A percentile compares a stretch with the other conserved stretches of the same genome.
Evolutionary conservation across 2,329 filamentous ascomycete species (phyloP).

Genomic region (Raffaelea arxii): DNA sequence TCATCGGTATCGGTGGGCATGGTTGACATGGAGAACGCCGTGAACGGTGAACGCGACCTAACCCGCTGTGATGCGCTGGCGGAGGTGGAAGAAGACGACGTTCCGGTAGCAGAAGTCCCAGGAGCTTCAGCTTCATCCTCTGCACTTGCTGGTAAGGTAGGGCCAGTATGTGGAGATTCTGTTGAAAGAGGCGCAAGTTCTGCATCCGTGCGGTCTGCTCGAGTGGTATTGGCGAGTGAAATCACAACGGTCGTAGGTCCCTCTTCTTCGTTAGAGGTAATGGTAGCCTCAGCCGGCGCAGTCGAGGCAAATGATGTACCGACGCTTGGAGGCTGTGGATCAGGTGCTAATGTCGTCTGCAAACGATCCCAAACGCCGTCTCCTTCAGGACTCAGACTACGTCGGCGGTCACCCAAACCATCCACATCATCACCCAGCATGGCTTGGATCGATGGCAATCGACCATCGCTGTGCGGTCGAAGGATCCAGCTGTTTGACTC

Average conservation of each 20-base stretch:
- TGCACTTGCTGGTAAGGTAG: too few species aligned
- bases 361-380: conserved; percentile 70
- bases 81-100: conserved; percentile 7
- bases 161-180: too few species aligned
- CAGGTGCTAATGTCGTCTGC: conserved; percentile 68
- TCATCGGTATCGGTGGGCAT: conserved; percentile 3
- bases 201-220: too few species aligned
- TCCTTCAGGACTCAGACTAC: conserved; percentile 66
- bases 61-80: conserved; percentile 8
- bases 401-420: conserved; percentile 74
- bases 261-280: neutral
- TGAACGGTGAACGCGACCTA: conserved; percentile 11
- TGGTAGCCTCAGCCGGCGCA: conserved; percentile 35
- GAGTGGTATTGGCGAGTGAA: neutral
- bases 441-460: conserved; percentile 4
- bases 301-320: conserved; percentile 74
- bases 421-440: conserved; percentile 33
- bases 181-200: too few species aligned
- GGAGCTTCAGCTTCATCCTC: too few species aligned
- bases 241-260: neutral
- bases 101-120: neutral
- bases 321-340: conserved; percentile 68
- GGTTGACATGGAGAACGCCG: conserved; percentile 5
- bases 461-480: too few species aligned
- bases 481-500: too few species aligned